These are phyloP conservation scores for Teratosphaeria destructans DNA, from an alignment of 2,329 filamentous ascomycete species.

Conservation along the genomic window DNA sequence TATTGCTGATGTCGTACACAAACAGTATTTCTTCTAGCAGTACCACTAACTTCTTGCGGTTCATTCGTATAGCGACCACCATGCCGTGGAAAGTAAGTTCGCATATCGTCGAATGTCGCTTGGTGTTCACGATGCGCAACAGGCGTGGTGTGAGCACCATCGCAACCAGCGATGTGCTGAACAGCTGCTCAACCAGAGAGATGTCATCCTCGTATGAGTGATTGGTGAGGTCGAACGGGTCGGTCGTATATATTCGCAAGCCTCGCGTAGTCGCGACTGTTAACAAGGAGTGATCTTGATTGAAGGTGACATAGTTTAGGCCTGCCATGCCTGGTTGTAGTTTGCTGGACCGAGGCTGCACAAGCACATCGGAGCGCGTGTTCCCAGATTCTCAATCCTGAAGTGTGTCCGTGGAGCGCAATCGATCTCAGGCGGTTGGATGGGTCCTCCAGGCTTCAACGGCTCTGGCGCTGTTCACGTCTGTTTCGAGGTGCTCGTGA, in stretches of 20 bases:
- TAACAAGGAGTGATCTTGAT: constrained; percentile 95
- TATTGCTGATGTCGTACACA: constrained; percentile 97
- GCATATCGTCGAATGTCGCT: constrained; percentile 82
- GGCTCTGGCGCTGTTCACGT: background rate
- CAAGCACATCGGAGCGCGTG: background rate
- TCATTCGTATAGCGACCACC: constrained; percentile 84
- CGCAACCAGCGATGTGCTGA: constrained; percentile 92
- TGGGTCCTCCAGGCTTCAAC: too few species aligned
- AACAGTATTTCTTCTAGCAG: constrained; percentile 95
- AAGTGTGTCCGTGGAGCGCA: background rate
- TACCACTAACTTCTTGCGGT: constrained; percentile 86
- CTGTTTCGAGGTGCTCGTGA: background rate
- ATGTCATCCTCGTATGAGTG: constrained; percentile 86
- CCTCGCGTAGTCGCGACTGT: constrained; percentile 90
- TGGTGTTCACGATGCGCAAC: constrained; percentile 94
- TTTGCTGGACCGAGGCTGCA: background rate
- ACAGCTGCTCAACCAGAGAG: constrained; percentile 95
- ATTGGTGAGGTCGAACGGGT: constrained; percentile 90
- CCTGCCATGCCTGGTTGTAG: constrained; percentile 17
- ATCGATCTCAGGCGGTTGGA: background rate
- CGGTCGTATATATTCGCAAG: constrained; percentile 93
- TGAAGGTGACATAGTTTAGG: constrained; percentile 98
- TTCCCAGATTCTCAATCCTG: background rate
- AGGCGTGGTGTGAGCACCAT: constrained; percentile 85
- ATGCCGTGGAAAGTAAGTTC: constrained; percentile 98